These are phyloP conservation scores for Sodiomyces alkalinus DNA, from an alignment of 2,329 filamentous ascomycete genomes.

Conservation along the genomic window DNA sequence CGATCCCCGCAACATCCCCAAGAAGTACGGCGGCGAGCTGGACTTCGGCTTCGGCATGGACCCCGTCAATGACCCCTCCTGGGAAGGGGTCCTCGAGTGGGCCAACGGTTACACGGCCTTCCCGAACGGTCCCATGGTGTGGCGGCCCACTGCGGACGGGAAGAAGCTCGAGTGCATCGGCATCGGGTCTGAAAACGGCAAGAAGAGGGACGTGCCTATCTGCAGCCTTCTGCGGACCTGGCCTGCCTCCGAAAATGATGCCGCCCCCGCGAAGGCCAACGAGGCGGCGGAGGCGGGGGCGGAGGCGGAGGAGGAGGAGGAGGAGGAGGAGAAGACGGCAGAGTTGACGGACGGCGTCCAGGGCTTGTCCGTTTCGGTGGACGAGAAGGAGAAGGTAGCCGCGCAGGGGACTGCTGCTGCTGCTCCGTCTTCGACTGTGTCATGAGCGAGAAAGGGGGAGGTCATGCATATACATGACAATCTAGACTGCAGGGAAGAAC, in stretches of 20 bases:
- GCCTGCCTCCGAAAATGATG: slow-evolving; percentile 8
- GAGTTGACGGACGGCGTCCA: not conserved
- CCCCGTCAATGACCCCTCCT: slow-evolving; percentile 53
- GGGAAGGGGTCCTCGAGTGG: slow-evolving; percentile 34
- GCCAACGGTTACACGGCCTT: slow-evolving; percentile 36
- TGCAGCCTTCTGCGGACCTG: slow-evolving; percentile 34
- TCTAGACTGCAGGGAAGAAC: not conserved
- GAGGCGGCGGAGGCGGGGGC: slow-evolving; percentile 1
- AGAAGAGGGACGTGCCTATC: slow-evolving; percentile 29
- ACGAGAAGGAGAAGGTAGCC: slow-evolving; percentile 3
- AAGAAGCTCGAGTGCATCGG: slow-evolving; percentile 35
- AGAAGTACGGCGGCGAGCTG: slow-evolving; percentile 75
- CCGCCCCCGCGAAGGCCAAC: slow-evolving; percentile 2
- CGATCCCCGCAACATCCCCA: slow-evolving; percentile 69
- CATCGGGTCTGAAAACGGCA: slow-evolving; percentile 30
- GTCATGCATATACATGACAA: too few relatives aligned
- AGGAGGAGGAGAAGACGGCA: not conserved
- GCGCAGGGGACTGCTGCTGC: slow-evolving; percentile 1
- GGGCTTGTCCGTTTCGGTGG: slow-evolving; percentile 1
- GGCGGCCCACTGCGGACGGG: slow-evolving; percentile 33
- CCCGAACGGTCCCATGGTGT: slow-evolving; percentile 40
- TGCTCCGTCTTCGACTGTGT: slow-evolving; percentile 1
- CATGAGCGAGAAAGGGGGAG: slow-evolving; percentile 1
- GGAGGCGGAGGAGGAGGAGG: too few relatives aligned
- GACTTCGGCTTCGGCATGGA: slow-evolving; percentile 69